Evolutionary conservation across 2,329 filamentous ascomycete species (phyloP).

Genomic region (Penicillium glabrum): DNA sequence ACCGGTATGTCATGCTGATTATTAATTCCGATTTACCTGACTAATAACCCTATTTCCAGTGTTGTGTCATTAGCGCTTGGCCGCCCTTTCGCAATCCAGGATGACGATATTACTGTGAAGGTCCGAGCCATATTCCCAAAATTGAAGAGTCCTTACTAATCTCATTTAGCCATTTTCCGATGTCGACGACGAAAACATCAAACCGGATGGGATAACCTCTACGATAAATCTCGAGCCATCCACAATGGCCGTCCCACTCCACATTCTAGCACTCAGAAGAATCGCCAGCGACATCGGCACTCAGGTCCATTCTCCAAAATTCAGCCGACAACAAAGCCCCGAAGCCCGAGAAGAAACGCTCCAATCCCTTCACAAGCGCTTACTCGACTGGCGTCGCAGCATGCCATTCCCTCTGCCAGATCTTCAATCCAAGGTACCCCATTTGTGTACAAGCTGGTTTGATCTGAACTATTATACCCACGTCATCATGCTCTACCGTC

Average conservation of each 20-base stretch:
- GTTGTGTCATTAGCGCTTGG: constrained; percentile 48
- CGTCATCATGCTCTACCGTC: constrained; percentile 47
- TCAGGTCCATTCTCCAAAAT: constrained; percentile 37
- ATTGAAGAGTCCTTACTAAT: background rate
- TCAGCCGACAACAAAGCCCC: constrained; percentile 11
- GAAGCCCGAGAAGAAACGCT: constrained; percentile 36
- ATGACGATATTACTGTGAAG: constrained; percentile 47
- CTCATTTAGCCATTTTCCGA: constrained; percentile 36
- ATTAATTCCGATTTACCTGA: background rate
- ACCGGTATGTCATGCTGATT: constrained; percentile 26
- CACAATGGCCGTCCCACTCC: constrained; percentile 42
- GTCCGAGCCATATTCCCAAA: constrained; percentile 12
- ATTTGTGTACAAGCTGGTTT: constrained; percentile 48
- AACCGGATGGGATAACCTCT: constrained; percentile 20
- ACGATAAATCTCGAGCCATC: constrained; percentile 33
- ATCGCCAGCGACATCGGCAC: constrained; percentile 45
- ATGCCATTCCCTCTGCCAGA: constrained; percentile 49
- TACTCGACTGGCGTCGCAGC: constrained; percentile 46
- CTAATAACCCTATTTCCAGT: constrained; percentile 17
- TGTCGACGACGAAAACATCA: constrained; percentile 38
- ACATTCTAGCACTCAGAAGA: constrained; percentile 43
- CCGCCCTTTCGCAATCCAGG: constrained; percentile 48
- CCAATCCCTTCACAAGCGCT: constrained; percentile 39
- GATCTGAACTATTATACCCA: constrained; percentile 53
- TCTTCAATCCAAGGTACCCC: constrained; percentile 41